phyloP scores from a whole-genome alignment of 768 basidiomycete genomes.

The Lentinula raphanica region DNA sequence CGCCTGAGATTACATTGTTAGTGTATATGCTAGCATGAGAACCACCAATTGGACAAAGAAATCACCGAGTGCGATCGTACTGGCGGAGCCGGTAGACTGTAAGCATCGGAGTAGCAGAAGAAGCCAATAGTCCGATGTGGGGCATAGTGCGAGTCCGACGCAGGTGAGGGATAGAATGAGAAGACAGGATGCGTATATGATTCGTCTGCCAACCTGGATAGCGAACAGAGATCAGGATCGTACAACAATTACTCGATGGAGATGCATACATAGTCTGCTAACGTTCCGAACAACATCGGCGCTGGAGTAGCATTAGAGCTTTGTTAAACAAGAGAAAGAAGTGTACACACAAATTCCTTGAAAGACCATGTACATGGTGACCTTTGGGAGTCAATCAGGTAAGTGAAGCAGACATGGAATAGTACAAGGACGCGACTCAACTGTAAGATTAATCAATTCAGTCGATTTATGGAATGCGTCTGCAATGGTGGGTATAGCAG shows the following conservation, averaged over 20 bases:
- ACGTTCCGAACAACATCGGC: neutral
- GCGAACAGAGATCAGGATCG: too few relatives aligned
- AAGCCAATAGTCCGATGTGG: slow-evolving; percentile 64
- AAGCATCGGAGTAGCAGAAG: slow-evolving; percentile 75
- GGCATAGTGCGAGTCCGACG: slow-evolving; percentile 48
- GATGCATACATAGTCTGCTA: slow-evolving; percentile 43
- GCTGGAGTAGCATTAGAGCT: neutral
- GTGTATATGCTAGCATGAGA: too few relatives aligned
- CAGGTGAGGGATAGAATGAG: slow-evolving; percentile 61
- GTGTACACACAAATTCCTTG: too few relatives aligned
- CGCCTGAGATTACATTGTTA: slow-evolving; percentile 31
- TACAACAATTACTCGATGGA: too few relatives aligned
- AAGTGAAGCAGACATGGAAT: neutral
- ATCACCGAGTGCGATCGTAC: slow-evolving; percentile 68
- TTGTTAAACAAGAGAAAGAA: too few relatives aligned
- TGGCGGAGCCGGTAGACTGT: slow-evolving; percentile 76
- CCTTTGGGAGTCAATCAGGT: neutral
- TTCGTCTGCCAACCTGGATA: slow-evolving; percentile 44
- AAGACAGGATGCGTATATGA: slow-evolving; percentile 59
- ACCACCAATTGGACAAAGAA: neutral
- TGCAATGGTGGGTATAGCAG: slow-evolving; percentile 67
- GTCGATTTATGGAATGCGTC: slow-evolving; percentile 56
- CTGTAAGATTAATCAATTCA: slow-evolving; percentile 74
- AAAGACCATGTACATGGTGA: too few relatives aligned
- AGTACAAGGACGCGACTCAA: slow-evolving; percentile 20